A percentile compares a stretch with the other conserved stretches of the same genome.
Evolutionary conservation across 192 early-diverging fungal species (phyloP).

Genomic region (Chytriomyces sp.): DNA sequence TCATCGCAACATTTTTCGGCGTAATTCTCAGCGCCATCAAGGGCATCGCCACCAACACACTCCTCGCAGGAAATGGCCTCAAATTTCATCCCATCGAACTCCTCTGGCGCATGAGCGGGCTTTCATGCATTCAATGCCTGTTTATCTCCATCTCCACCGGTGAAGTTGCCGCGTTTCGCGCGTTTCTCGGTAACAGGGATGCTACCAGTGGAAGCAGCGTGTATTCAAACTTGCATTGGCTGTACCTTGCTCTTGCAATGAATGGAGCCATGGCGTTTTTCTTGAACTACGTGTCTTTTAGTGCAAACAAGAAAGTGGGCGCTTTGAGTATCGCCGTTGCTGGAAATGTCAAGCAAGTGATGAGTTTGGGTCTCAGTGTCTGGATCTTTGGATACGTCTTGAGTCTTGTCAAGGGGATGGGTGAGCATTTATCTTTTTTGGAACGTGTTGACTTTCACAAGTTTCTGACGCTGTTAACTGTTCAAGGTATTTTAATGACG

Average conservation of each 20-base stretch:
- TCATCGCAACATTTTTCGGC: conserved; percentile 80
- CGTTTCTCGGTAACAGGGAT: conserved; percentile 5
- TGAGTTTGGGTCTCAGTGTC: conserved; percentile 34
- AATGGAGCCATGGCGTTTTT: conserved; percentile 87
- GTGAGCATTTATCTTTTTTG: neutral
- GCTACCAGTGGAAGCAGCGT: neutral
- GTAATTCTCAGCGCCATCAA: conserved; percentile 79
- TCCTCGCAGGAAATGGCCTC: conserved; percentile 74
- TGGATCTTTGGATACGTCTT: conserved; percentile 35
- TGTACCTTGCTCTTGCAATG: conserved; percentile 61
- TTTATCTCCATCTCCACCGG: conserved; percentile 68
- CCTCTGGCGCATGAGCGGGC: conserved; percentile 75
- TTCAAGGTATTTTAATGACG: conserved; percentile 34
- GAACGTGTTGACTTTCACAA: neutral
- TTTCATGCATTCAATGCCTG: conserved; percentile 77
- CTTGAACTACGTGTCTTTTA: conserved; percentile 84
- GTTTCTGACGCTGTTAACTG: neutral
- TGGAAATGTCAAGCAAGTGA: conserved; percentile 44
- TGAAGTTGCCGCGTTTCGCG: conserved; percentile 49
- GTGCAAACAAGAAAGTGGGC: conserved; percentile 84
- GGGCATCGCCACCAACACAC: conserved; percentile 81
- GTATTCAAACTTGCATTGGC: conserved; percentile 27
- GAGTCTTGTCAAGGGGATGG: conserved; percentile 21
- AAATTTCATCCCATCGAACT: conserved; percentile 83
- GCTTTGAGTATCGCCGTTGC: conserved; percentile 83